Evolutionary conservation across 192 early-diverging fungal species (phyloP).

Genomic region (Obelidium mucronatum): DNA sequence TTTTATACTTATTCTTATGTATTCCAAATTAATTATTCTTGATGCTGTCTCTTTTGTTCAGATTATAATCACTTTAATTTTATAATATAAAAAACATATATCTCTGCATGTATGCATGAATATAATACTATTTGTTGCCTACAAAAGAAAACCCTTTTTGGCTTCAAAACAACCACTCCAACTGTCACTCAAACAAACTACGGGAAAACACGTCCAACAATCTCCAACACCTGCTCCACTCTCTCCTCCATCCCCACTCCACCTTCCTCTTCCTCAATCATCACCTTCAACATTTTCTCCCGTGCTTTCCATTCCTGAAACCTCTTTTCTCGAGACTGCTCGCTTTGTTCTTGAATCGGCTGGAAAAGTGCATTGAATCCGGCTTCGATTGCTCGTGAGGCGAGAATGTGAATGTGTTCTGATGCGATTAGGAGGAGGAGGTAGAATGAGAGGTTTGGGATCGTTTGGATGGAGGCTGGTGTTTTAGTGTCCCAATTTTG

Average conservation of each 20-base stretch:
- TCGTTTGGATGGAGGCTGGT: constrained; percentile 25
- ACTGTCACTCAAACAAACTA: no score
- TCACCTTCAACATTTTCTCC: background rate
- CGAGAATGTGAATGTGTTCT: background rate
- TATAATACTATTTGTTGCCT: no score
- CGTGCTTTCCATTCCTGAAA: background rate
- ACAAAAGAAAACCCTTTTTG: no score
- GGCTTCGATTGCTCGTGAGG: background rate
- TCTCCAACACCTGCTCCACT: constrained; percentile 17
- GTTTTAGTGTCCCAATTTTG: constrained; percentile 37
- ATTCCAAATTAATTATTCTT: no score
- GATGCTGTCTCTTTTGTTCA: no score
- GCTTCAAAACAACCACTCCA: no score
- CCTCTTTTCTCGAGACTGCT: background rate
- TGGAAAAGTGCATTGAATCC: background rate
- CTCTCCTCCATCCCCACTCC: background rate
- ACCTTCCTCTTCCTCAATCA: background rate
- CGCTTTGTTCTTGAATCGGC: background rate
- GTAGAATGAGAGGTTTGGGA: background rate
- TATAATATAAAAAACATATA: no score
- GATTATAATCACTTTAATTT: no score
- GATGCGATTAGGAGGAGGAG: background rate
- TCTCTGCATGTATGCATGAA: no score
- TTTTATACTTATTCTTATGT: no score
- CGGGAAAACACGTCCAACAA: no score